Conservation (phyloP, 345 rosid genomes). For the Melastoma malabathricum region DNA sequence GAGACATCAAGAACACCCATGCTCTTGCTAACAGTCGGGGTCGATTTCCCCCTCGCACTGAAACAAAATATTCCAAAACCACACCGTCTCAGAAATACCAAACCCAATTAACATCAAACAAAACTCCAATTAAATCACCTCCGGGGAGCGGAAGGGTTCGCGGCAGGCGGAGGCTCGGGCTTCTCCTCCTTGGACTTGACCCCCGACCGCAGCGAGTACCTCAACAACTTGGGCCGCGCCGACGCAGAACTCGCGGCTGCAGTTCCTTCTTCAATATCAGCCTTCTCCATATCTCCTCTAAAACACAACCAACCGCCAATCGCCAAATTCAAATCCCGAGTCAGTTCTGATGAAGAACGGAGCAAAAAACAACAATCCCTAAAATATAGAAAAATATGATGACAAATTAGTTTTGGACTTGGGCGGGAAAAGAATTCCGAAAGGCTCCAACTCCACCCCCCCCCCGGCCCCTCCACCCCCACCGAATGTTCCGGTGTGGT, state of each 20-base stretch:
- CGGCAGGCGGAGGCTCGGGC: slow-evolving; percentile 14
- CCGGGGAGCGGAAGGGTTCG: slow-evolving; percentile 14
- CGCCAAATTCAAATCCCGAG: no score
- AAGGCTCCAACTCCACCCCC: no score
- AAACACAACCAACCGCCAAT: no score
- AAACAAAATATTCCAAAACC: background rate
- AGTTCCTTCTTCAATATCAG: slow-evolving; percentile 27
- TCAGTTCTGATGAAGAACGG: background rate
- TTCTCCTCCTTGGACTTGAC: slow-evolving; percentile 47
- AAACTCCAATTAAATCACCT: background rate
- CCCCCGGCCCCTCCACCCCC: no score
- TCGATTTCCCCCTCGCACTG: slow-evolving; percentile 27
- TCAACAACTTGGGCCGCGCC: slow-evolving; percentile 39
- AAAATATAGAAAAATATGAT: no score
- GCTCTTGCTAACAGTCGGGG: slow-evolving; percentile 56
- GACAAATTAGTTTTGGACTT: background rate
- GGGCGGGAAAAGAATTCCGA: slow-evolving; percentile 7
- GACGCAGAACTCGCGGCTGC: slow-evolving; percentile 24
- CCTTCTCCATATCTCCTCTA: slow-evolving; percentile 26
- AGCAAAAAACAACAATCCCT: no score
- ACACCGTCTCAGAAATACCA: background rate
- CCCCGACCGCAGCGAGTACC: slow-evolving; percentile 79
- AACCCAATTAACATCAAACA: background rate
- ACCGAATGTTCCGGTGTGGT: no score
- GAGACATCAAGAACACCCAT: slow-evolving; percentile 57